Base-by-base conservation (phyloP, 192 early-diverging fungal genomes). In the Kickxella alabastrina region DNA sequence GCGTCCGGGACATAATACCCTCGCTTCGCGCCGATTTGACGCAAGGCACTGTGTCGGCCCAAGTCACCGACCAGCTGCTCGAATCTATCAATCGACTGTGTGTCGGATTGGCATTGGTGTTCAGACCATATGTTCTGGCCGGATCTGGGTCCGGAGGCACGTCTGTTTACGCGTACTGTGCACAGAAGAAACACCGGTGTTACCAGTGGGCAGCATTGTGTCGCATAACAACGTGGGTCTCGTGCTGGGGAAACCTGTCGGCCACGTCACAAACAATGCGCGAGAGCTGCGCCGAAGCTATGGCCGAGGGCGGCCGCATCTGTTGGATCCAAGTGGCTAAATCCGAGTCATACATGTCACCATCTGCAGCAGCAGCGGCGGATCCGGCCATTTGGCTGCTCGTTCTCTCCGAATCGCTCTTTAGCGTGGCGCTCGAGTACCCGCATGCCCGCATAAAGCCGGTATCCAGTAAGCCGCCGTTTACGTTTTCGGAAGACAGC, bases 131-230 rank as follows among this genome's bases (percentile, higher is more conserved):
- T 1, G 18, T 54, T 3, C 18, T 52, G 4, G 6, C 23, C 0
- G 37, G 6, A 1, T 3, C 12, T 2, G 19, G 39, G 3, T 10
- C 37, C 10, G 6, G 8, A 25, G 13, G 41, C 14, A 46, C 12
- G 5, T 44, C 43, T 44, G 25, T 57, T 13, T 58, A 62, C 27
- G 4, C 17, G 10, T 59, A 63, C 15, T 73, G 58, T 21, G 44
- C 58, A 6, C 37, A 36, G 10, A 50, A 41, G 38, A 53, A 54
- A 22, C 53, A 50, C 36, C 62, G 69, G 4, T 73, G 69, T 44
- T 73, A 73, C 45, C 69, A 73, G 45, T 73, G 69, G 69, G 62
- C 69, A 2, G 58, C 59, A 0, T 39, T 73, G 0, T 73, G 69
- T 13, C 69, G 51, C 3, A 13, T 57, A 4, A 36, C 49, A 25